A percentile compares a stretch with the other conserved stretches of the same genome.
Evolutionary conservation across 148 eudicot genomes (phyloP).

Genomic region (Cornus controversa): DNA sequence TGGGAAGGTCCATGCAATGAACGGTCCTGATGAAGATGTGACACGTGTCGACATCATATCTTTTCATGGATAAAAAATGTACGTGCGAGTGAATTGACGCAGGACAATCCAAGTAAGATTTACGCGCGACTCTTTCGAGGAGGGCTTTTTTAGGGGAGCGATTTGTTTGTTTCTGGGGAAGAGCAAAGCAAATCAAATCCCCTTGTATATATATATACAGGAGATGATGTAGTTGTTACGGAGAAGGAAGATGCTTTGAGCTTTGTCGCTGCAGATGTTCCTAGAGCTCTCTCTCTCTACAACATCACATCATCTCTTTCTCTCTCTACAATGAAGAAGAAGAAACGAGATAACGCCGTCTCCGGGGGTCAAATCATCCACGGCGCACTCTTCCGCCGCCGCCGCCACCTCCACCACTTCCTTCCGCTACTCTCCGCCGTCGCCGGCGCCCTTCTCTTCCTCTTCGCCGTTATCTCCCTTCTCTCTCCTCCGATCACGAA

Average conservation of each 20-base stretch:
- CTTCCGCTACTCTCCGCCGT: slow-evolving; percentile 42
- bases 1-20: too few relatives aligned
- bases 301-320: slow-evolving; percentile 17
- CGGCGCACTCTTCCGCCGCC: slow-evolving; percentile 20
- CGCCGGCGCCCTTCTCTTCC: slow-evolving; percentile 32
- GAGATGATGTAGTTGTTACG: slow-evolving; percentile 1
- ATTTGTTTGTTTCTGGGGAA: background rate
- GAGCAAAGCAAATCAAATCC: background rate
- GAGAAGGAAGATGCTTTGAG: slow-evolving; percentile 9
- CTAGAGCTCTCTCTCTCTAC: slow-evolving; percentile 9
- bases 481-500: slow-evolving; percentile 52
- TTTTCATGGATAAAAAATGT: background rate
- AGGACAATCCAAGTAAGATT: slow-evolving; percentile 3
- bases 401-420: slow-evolving; percentile 25
- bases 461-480: slow-evolving; percentile 45
- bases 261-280: background rate
- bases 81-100: background rate
- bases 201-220: background rate
- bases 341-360: slow-evolving; percentile 12
- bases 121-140: slow-evolving; percentile 12
- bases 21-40: background rate
- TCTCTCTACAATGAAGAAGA: slow-evolving; percentile 24
- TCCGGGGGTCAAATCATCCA: slow-evolving; percentile 5
- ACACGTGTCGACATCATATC: background rate
- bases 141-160: background rate